Percentiles rank a stretch among this genome's conserved stretches.
These are phyloP conservation scores for Sarocladium kiliense DNA, from an alignment of 2,329 filamentous ascomycete genomes.

Conservation along the genomic window DNA sequence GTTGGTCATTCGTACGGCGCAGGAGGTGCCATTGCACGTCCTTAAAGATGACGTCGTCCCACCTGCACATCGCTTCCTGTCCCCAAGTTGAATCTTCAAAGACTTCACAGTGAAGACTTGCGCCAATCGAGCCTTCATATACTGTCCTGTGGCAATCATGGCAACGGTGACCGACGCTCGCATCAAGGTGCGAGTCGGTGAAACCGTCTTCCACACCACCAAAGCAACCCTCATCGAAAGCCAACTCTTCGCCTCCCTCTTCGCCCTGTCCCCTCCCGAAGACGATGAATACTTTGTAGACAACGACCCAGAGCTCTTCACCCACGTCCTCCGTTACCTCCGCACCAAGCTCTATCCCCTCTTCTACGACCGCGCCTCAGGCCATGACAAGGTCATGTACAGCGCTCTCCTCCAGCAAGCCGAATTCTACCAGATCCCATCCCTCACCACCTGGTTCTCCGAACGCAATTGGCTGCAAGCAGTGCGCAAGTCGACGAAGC, in stretches of 20 bases:
- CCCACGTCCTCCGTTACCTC: slow-evolving; percentile 28
- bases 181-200: slow-evolving; percentile 15
- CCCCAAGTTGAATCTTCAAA: no score
- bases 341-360: slow-evolving; percentile 27
- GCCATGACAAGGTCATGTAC: slow-evolving; percentile 30
- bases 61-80: no score
- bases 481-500: neutral
- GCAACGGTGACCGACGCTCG: neutral
- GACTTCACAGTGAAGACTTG: no score
- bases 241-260: slow-evolving; percentile 14
- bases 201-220: slow-evolving; percentile 16
- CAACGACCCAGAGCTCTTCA: slow-evolving; percentile 29
- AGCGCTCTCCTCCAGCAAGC: slow-evolving; percentile 26
- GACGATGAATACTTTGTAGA: slow-evolving; percentile 31
- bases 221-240: slow-evolving; percentile 14
- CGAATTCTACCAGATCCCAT: slow-evolving; percentile 23
- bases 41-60: no score
- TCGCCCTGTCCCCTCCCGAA: slow-evolving; percentile 8
- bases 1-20: no score
- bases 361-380: slow-evolving; percentile 22
- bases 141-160: neutral
- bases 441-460: slow-evolving; percentile 20
- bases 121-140: neutral
- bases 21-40: no score
- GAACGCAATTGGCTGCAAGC: slow-evolving; percentile 10